Evolutionary conservation across 257 asterid species (phyloP).

Genomic region (Coffea canephora): DNA sequence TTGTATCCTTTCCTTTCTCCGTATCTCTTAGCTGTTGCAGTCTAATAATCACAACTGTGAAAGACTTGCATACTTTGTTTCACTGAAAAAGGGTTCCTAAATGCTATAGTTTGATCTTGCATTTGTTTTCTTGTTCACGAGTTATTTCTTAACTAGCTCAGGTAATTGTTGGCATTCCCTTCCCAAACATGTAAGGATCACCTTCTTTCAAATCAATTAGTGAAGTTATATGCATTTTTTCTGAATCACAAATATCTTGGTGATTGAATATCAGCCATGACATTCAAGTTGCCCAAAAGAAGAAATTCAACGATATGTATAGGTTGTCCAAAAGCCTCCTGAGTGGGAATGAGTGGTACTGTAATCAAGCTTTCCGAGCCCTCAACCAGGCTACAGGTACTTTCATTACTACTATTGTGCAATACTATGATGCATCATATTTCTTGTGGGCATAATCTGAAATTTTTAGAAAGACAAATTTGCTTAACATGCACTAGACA

Average conservation of each 20-base stretch:
- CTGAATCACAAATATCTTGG: conserved; percentile 21
- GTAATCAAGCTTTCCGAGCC: conserved; percentile 97
- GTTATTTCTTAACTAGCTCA: conserved; percentile 58
- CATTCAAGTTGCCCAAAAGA: conserved; percentile 75
- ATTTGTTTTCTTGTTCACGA: conserved; percentile 12
- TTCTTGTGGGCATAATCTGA: not conserved
- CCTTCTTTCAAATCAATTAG: conserved; percentile 15
- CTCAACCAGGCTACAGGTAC: conserved; percentile 96
- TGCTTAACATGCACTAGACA: not conserved
- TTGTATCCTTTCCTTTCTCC: conserved; percentile 67
- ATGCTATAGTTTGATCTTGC: not conserved
- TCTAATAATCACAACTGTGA: not conserved
- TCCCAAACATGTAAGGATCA: conserved; percentile 77
- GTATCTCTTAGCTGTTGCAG: not conserved
- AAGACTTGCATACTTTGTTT: not conserved
- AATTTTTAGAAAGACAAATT: not conserved
- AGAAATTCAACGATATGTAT: conserved; percentile 72
- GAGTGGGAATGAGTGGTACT: conserved; percentile 95
- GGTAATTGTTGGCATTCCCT: conserved; percentile 96
- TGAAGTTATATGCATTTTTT: conserved; percentile 12
- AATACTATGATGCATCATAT: not conserved
- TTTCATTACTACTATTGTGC: not conserved
- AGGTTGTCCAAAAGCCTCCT: conserved; percentile 76
- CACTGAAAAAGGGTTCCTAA: not conserved
- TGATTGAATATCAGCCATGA: conserved; percentile 56